A percentile compares a stretch with the other conserved stretches of the same genome.
Evolutionary conservation across 1,284 basidiomycete species (phyloP).

Genomic region (Tilletia horrida): DNA sequence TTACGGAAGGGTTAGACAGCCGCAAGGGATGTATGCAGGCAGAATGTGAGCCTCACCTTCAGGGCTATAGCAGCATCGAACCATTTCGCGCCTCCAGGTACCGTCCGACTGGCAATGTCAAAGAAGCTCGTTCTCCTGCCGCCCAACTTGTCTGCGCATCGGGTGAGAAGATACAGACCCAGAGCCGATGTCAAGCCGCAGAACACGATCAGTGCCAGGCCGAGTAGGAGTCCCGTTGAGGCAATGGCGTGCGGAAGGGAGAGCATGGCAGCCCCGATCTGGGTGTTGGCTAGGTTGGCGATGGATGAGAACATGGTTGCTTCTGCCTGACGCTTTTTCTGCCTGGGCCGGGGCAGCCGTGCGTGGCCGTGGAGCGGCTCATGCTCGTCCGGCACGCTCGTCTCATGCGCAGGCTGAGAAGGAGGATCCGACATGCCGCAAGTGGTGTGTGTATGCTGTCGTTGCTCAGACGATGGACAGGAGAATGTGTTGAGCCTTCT

Average conservation of each 20-base stretch:
- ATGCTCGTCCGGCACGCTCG: no score
- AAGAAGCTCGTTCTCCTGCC: slow-evolving; percentile 42
- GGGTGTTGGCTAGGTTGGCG: slow-evolving; percentile 54
- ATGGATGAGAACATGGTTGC: slow-evolving; percentile 37
- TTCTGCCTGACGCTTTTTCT: background rate
- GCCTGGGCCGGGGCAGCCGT: background rate
- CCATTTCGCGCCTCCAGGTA: slow-evolving; percentile 72
- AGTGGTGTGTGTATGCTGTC: no score
- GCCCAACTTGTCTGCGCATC: slow-evolving; percentile 75
- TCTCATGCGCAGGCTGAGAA: no score
- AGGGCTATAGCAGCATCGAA: slow-evolving; percentile 91
- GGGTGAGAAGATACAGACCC: slow-evolving; percentile 82
- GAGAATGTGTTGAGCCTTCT: no score
- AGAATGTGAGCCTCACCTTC: slow-evolving; percentile 32
- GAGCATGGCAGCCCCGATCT: slow-evolving; percentile 53
- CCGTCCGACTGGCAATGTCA: slow-evolving; percentile 38
- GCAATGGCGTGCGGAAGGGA: slow-evolving; percentile 56
- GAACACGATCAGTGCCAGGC: slow-evolving; percentile 79
- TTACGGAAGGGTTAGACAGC: slow-evolving; percentile 57
- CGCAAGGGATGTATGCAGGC: background rate
- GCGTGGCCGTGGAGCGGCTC: no score
- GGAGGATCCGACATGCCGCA: no score
- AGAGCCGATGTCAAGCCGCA: slow-evolving; percentile 77
- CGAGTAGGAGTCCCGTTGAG: slow-evolving; percentile 61
- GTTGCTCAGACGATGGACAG: no score